phyloP scores from a whole-genome alignment of 75 land plant species.

The Selaginella tamariscina region DNA sequence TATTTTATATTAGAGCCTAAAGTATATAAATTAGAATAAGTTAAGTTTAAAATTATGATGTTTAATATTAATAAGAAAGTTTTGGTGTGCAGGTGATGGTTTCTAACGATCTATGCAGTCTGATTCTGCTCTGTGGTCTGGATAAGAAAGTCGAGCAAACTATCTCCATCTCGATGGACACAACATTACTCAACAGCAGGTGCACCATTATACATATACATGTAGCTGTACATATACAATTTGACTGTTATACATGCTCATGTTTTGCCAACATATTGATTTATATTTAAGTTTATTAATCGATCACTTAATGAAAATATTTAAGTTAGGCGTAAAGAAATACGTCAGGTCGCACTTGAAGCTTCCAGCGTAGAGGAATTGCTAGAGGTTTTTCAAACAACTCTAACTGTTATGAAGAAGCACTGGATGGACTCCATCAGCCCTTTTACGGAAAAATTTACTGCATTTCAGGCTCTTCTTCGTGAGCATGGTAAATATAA shows the following conservation, averaged over 20 bases:
- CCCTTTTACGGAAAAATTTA: slow-evolving; percentile 62
- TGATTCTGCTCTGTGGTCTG: not conserved
- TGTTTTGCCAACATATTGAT: no score
- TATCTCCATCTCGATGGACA: not conserved
- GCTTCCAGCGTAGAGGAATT: slow-evolving; percentile 85
- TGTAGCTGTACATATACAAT: no score
- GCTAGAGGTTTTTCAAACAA: slow-evolving; percentile 46
- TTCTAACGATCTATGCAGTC: not conserved
- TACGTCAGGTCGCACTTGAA: slow-evolving; percentile 89
- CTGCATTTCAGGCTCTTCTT: slow-evolving; percentile 52
- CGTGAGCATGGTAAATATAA: slow-evolving; percentile 54
- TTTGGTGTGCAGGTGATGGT: not conserved
- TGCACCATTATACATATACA: no score
- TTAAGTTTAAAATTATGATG: not conserved
- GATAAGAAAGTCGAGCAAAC: not conserved
- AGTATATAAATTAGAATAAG: no score
- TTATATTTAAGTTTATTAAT: no score
- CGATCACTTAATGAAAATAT: no score
- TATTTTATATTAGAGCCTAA: no score
- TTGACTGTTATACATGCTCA: no score
- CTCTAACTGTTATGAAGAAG: slow-evolving; percentile 71
- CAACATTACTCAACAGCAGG: not conserved
- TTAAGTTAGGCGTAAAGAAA: slow-evolving; percentile 90
- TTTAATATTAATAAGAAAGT: not conserved
- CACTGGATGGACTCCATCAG: slow-evolving; percentile 80